Evolutionary conservation across 129 eudicot species (phyloP).

Genomic region (Chrysanthemum lavandulifolium): DNA sequence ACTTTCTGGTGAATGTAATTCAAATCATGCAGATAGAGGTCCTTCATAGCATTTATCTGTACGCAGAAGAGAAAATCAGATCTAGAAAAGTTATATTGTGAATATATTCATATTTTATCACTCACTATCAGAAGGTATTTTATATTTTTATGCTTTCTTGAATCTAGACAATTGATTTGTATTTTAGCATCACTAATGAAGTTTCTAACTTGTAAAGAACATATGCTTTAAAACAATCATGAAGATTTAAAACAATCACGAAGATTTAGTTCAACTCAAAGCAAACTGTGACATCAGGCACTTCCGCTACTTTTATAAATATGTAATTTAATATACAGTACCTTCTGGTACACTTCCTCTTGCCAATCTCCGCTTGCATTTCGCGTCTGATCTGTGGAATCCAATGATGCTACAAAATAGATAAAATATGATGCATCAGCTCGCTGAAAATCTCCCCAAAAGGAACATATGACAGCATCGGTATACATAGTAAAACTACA

Average conservation of each 20-base stretch:
- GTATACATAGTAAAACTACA: conserved; percentile 8
- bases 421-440: conserved; percentile 20
- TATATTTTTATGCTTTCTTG: too few species aligned
- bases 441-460: conserved; percentile 16
- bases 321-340: conserved; percentile 26
- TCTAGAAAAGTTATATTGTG: not conserved
- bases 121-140: too few species aligned
- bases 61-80: conserved; percentile 11
- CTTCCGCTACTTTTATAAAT: conserved; percentile 2
- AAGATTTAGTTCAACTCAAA: conserved; percentile 11
- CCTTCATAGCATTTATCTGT: conserved; percentile 94
- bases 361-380: conserved; percentile 73
- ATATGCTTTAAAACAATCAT: not conserved
- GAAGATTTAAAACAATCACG: not conserved
- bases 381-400: conserved; percentile 78
- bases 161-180: too few species aligned
- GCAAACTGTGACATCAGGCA: not conserved
- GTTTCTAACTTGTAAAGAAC: not conserved
- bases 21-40: conserved; percentile 62
- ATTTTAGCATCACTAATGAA: not conserved
- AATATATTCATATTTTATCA: not conserved
- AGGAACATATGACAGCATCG: not conserved
- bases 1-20: conserved; percentile 75
- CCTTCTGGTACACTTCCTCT: conserved; percentile 97
- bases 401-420: conserved; percentile 61